Conservation (phyloP, 139 green algal genomes). For the Mesotaenium endlicherianum region DNA sequence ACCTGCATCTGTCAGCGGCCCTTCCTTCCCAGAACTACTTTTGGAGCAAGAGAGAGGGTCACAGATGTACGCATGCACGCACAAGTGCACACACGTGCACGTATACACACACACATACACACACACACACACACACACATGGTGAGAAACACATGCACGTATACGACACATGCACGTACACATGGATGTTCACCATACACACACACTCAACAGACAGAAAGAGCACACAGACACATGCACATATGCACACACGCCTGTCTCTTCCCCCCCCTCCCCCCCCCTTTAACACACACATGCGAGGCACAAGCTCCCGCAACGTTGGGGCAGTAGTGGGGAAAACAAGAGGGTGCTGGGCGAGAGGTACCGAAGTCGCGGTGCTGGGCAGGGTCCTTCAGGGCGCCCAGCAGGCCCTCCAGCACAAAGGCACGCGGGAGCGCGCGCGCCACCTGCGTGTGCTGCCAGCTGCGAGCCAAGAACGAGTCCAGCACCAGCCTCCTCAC, state of each 20-base stretch:
- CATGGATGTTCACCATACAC: too few relatives aligned
- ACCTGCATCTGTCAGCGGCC: not conserved
- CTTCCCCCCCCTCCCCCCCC: not conserved
- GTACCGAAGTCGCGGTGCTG: slow-evolving; percentile 27
- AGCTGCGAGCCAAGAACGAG: not conserved
- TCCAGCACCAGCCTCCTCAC: not conserved
- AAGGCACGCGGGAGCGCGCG: not conserved
- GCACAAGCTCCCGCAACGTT: not conserved
- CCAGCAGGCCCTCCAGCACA: slow-evolving; percentile 1
- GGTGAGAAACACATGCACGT: not conserved
- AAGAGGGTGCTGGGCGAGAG: too few relatives aligned
- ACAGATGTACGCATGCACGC: not conserved
- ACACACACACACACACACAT: not conserved
- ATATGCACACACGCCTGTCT: not conserved
- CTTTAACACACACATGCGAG: not conserved
- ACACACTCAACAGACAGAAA: not conserved
- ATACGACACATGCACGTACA: not conserved
- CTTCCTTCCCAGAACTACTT: not conserved
- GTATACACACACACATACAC: not conserved
- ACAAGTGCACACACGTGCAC: not conserved
- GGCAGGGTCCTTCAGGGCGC: not conserved
- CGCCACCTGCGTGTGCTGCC: not conserved
- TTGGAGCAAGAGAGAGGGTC: slow-evolving; percentile 1
- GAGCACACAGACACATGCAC: not conserved
- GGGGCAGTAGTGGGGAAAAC: not conserved